Base-by-base conservation (phyloP, 2,329 filamentous ascomycete species). In the Clarireedia homoeocarpa region DNA sequence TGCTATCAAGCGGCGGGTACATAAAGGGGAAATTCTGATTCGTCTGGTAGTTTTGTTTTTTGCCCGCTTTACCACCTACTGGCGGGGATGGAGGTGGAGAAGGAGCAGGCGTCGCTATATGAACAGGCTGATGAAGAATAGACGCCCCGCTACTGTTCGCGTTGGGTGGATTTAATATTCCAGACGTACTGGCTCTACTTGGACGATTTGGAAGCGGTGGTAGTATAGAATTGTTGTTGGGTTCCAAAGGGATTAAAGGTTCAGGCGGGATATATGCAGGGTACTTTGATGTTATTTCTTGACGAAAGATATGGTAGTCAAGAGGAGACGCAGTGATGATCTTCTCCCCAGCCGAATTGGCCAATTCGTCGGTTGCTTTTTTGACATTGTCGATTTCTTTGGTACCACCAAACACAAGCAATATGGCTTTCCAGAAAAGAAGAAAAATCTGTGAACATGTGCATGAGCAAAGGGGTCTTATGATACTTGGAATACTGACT, bases 11-110 rank as follows among this genome's bases (percentile, higher is more conserved):
- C 1, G 94, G 94, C 2, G 94, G 94, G 64, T 99, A 99, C 74
- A 99, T 84, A 68, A 99, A 97, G 0, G 94, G 94, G 62, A 99
- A 97, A 68, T 96, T 94, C 66, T 99, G 94, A 67, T 99, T 99
- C 0, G 94, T 99, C 71, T 99, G 94, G 66, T 99, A 99, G 64
- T 97, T 99, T 67, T 99, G 94, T 69, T 99, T 99, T 77, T 99
- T 99, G 0, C 88, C 91, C 52, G 88, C 89, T 71, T 97, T 99
- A 0, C 91, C 91, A 26, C 91, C 91, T 36, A 86, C 86, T 9
- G 77, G 80, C 0, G 94, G 94, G 1, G 92, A 96, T 1, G 94
- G 94, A 0, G 94, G 94, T 24, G 94, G 94, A 0, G 94, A 99
- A 1, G 94, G 94, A 0, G 91, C 92, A 0, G 94, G 94, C 1